Base-by-base conservation (phyloP, 495 filamentous ascomycete species). In the Glarea lozoyensis region DNA sequence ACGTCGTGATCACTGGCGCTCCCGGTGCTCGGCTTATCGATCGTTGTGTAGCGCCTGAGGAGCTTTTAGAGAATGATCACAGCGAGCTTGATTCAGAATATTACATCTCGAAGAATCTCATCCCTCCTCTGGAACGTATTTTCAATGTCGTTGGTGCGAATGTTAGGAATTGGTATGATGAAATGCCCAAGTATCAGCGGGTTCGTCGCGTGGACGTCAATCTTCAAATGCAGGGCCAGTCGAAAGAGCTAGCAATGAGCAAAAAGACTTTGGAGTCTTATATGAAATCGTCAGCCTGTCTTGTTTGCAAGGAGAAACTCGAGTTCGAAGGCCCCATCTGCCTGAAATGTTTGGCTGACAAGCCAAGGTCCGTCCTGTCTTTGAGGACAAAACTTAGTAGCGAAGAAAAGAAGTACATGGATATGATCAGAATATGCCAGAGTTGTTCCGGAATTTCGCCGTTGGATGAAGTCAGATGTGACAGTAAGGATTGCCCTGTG, bases 71-170 rank as follows among this genome's bases (percentile, higher is more conserved):
- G 27, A 82, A 83, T 45, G 75, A 82, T 16, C 73, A 85, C 43
- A 68, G 81, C n/a, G 79, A 86, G 49, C 70, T 98, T n/a, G 92
- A 98, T 54, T 76, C 89, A 0, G 88, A 95, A 53, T 98, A 98
- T 62, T 98, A 98, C 61, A 97, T 97, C 51, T 73, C 73, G 6
- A 97, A 95, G 67, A 96, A 95, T 54, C 55, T 98, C 18, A 92
- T 98, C 37, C 93, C 93, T 15, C 92, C 92, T 2, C 71, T 98
- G 2, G 92, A 94, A 62, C 78, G 92, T 11, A 97, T 98, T 40
- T 97, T 98, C 70, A 95, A 93, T 58, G 78, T 98, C 10, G 87
- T 97, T 19, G 92, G 92, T 22, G 92, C 88, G 15, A 93, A 93
- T 60, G 84, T 97, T 10, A 70, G 84, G 12, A 70, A 76, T 42